Conservation (phyloP, 306 rosid species). For the Alnus glutinosa region DNA sequence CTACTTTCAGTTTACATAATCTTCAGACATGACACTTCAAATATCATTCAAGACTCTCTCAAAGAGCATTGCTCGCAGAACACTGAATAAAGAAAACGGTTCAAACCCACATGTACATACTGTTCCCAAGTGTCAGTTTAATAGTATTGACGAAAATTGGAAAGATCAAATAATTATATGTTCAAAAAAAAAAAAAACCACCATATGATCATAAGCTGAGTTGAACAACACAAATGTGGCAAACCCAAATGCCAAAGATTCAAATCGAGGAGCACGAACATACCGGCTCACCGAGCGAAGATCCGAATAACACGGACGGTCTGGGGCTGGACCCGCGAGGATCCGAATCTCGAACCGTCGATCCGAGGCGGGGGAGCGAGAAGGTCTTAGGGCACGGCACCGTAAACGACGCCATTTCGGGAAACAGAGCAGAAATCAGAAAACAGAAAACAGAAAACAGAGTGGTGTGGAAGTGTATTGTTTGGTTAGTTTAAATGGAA, state of each 20-base stretch:
- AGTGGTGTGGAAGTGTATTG: neutral
- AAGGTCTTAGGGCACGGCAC: constrained; percentile 58
- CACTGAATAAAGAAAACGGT: neutral
- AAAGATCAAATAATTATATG: neutral
- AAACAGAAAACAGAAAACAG: neutral
- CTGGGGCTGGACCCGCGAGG: constrained; percentile 32
- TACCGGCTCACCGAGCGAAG: constrained; percentile 39
- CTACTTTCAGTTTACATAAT: no score
- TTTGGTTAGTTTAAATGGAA: neutral
- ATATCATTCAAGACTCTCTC: no score
- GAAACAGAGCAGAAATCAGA: constrained; percentile 33
- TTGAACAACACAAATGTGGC: neutral
- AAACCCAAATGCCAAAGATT: constrained; percentile 26
- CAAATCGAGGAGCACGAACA: constrained; percentile 14
- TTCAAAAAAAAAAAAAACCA: neutral
- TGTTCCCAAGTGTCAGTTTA: neutral
- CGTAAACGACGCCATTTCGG: constrained; percentile 58
- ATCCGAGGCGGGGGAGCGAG: constrained; percentile 36
- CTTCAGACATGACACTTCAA: no score
- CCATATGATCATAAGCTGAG: neutral
- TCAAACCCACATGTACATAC: neutral
- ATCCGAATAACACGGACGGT: constrained; percentile 42
- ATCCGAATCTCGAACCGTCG: constrained; percentile 25
- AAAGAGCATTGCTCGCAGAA: neutral
- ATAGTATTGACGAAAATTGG: neutral